Evolutionary conservation across 1,284 basidiomycete species (phyloP).

Genomic region (Sporisorium scitamineum): DNA sequence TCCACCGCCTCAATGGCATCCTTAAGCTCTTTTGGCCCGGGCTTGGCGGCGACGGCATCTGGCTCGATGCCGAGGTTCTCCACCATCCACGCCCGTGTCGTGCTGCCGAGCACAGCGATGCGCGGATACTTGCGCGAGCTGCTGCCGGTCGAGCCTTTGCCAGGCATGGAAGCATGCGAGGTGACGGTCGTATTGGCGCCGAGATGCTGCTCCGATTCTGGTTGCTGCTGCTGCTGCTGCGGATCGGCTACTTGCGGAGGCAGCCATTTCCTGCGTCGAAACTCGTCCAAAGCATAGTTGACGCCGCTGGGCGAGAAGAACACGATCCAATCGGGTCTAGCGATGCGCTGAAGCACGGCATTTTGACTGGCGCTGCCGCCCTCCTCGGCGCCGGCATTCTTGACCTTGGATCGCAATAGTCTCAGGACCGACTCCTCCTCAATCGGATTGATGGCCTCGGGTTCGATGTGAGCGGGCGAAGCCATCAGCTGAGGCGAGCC

Average conservation of each 20-base stretch:
- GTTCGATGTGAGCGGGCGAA: constrained; percentile 32
- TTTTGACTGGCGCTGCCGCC: constrained; percentile 1
- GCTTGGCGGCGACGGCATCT: constrained; percentile 60
- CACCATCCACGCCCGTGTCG: constrained; percentile 59
- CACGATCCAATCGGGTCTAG: constrained; percentile 64
- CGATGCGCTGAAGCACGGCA: constrained; percentile 18
- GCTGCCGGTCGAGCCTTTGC: constrained; percentile 5
- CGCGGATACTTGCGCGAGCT: constrained; percentile 43
- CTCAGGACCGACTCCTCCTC: constrained; percentile 38
- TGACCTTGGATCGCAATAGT: constrained; percentile 30
- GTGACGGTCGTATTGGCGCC: constrained; percentile 28
- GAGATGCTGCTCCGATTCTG: background rate
- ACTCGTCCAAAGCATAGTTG: constrained; percentile 59
- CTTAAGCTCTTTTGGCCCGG: constrained; percentile 60
- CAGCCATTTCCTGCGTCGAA: constrained; percentile 57
- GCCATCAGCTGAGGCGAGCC: constrained; percentile 37
- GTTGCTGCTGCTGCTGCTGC: background rate
- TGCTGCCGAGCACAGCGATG: constrained; percentile 61
- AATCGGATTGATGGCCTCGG: constrained; percentile 40
- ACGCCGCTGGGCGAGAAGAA: constrained; percentile 68
- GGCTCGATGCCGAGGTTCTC: constrained; percentile 55
- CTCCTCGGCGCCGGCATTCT: constrained; percentile 13
- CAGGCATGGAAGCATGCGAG: constrained; percentile 8
- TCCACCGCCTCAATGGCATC: constrained; percentile 61
- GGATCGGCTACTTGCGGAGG: constrained; percentile 16